A percentile compares a stretch with the other conserved stretches of the same genome.
Evolutionary conservation across 768 basidiomycete species (phyloP).

Genomic region (Serendipita sp.): DNA sequence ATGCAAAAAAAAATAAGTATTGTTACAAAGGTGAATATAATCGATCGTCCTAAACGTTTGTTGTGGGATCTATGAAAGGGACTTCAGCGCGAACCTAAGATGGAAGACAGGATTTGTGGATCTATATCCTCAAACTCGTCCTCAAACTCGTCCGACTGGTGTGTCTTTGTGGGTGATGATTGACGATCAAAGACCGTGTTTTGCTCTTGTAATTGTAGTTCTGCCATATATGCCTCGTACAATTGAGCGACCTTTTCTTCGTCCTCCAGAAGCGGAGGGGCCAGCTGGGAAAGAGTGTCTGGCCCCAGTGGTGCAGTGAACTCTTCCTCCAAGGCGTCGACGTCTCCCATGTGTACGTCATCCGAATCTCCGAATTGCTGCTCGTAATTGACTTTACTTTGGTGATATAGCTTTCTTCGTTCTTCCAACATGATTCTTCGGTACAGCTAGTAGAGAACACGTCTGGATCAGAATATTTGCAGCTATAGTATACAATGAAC

Average conservation of each 20-base stretch:
- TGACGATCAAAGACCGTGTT: not conserved
- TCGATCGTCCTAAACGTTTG: no score
- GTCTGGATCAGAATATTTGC: not conserved
- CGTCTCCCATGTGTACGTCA: constrained; percentile 2
- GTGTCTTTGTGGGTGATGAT: not conserved
- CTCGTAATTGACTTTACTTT: not conserved
- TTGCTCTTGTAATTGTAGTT: not conserved
- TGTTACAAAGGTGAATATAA: no score
- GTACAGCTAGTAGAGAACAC: not conserved
- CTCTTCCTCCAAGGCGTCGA: not conserved
- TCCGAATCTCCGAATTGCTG: not conserved
- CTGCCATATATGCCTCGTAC: not conserved
- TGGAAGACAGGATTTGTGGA: not conserved
- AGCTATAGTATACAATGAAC: not conserved
- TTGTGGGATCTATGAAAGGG: no score
- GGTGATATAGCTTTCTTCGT: not conserved
- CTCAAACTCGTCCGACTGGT: not conserved
- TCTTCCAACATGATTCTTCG: not conserved
- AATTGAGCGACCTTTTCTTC: not conserved
- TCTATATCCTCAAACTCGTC: not conserved
- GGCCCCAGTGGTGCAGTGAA: not conserved
- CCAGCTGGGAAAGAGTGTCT: not conserved
- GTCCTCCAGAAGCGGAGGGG: not conserved
- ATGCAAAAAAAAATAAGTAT: no score
- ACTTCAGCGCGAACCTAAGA: not conserved